These are phyloP conservation scores for Aspergillus udagawae DNA, from an alignment of 2,329 filamentous ascomycete species.

Conservation along the genomic window DNA sequence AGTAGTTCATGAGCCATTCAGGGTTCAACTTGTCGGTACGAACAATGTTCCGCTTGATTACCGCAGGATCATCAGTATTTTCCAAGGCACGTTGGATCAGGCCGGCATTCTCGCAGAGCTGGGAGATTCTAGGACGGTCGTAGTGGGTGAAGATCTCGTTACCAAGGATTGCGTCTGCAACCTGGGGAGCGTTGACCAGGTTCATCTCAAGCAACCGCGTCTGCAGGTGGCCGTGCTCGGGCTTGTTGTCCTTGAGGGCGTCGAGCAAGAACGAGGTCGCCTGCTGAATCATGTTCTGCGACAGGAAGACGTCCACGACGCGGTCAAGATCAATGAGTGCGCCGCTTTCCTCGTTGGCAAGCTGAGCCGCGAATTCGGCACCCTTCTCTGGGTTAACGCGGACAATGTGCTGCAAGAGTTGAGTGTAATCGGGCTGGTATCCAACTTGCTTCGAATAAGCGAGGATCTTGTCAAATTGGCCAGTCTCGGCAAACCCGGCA, in stretches of 20 bases:
- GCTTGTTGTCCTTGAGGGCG: constrained; percentile 88
- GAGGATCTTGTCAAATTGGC: constrained; percentile 94
- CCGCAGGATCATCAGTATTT: constrained; percentile 85
- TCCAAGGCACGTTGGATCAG: constrained; percentile 84
- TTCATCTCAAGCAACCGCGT: constrained; percentile 98
- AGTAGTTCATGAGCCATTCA: constrained; percentile 90
- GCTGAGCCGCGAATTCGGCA: constrained; percentile 85
- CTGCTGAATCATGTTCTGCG: constrained; percentile 95
- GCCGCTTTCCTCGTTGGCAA: constrained; percentile 84
- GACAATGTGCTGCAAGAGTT: constrained; percentile 86
- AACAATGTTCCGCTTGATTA: constrained; percentile 86
- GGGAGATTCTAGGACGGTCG: constrained; percentile 82
- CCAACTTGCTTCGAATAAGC: constrained; percentile 80
- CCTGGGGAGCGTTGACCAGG: constrained; percentile 89
- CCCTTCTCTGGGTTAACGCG: constrained; percentile 90
- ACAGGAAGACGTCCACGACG: constrained; percentile 96
- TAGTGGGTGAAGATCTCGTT: constrained; percentile 99
- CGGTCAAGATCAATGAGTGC: constrained; percentile 88
- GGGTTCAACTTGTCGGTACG: constrained; percentile 79
- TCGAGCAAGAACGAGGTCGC: constrained; percentile 97
- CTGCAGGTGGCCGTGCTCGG: constrained; percentile 89
- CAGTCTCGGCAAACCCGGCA: constrained; percentile 88
- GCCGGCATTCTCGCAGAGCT: constrained; percentile 88
- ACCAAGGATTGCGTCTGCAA: constrained; percentile 93
- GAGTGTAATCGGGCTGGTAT: constrained; percentile 94